phyloP scores from a whole-genome alignment of 345 rosid species.

The Pseudoturritis turrita region DNA sequence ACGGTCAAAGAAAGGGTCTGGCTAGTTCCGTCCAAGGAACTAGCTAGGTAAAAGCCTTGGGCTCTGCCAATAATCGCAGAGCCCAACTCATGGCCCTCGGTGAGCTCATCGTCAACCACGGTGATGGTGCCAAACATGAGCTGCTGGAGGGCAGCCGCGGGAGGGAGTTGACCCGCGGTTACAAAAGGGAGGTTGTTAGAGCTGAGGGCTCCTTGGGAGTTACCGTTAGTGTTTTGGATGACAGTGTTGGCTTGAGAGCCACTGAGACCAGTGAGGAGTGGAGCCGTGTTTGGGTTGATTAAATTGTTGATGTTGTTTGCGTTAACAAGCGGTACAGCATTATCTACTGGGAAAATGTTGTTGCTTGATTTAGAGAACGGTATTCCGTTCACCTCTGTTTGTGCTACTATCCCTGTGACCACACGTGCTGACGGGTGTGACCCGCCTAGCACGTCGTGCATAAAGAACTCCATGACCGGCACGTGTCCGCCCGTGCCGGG shows the following conservation, averaged over 20 bases:
- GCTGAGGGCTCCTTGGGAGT: conserved; percentile 42
- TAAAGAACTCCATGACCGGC: conserved; percentile 57
- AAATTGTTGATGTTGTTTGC: conserved; percentile 42
- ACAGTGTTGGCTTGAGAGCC: conserved; percentile 58
- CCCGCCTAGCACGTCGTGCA: conserved; percentile 76
- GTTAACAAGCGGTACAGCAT: conserved; percentile 53
- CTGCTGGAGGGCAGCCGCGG: conserved; percentile 56
- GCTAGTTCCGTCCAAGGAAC: conserved; percentile 83
- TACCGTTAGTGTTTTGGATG: conserved; percentile 59
- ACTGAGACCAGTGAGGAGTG: conserved; percentile 67
- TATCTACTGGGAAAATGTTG: conserved; percentile 63
- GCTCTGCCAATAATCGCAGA: conserved; percentile 68
- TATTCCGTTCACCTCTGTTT: conserved; percentile 61
- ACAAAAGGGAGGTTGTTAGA: conserved; percentile 66
- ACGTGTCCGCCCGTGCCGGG: conserved; percentile 7
- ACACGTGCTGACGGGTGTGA: conserved; percentile 68
- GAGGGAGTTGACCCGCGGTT: conserved; percentile 79
- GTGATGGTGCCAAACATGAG: conserved; percentile 88
- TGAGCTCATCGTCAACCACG: conserved; percentile 77
- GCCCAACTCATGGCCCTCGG: conserved; percentile 74
- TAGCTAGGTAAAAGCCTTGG: conserved; percentile 82
- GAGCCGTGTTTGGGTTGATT: conserved; percentile 59
- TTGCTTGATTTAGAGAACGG: conserved; percentile 71
- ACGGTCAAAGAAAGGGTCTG: conserved; percentile 70
- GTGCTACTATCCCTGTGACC: conserved; percentile 72